Evolutionary conservation across 768 basidiomycete species (phyloP).

Genomic region (Termitomyces titanicus): DNA sequence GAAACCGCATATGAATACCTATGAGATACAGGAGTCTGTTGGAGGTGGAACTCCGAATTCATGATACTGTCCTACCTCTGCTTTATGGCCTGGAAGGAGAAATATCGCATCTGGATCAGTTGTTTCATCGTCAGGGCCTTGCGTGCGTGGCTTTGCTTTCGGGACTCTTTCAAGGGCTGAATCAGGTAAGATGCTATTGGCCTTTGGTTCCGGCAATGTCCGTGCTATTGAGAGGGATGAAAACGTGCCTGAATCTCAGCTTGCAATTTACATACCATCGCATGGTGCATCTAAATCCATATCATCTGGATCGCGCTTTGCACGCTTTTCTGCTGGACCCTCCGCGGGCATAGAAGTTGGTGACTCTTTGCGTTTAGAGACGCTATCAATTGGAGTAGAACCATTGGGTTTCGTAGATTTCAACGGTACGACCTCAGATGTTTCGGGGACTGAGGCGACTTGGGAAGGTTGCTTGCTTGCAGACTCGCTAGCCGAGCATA

Average conservation of each 20-base stretch:
- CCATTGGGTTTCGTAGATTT: conserved; percentile 17
- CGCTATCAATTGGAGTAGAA: conserved; percentile 18
- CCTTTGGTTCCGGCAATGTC: neutral
- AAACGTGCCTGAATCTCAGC: conserved; percentile 1
- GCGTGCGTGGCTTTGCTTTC: conserved; percentile 31
- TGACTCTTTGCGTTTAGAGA: conserved; percentile 53
- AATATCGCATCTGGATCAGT: conserved; percentile 41
- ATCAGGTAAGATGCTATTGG: neutral
- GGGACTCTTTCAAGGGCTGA: conserved; percentile 20
- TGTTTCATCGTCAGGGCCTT: conserved; percentile 40
- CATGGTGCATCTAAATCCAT: conserved; percentile 39
- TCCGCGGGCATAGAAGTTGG: conserved; percentile 34
- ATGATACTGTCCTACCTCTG: conserved; percentile 40
- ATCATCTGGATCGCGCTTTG: conserved; percentile 47
- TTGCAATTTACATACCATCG: conserved; percentile 26
- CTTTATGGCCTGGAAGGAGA: conserved; percentile 54
- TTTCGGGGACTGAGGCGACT: conserved; percentile 9
- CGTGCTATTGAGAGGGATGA: neutral
- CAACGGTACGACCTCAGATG: conserved; percentile 9
- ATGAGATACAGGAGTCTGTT: neutral
- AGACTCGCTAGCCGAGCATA: conserved; percentile 53
- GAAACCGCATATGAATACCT: conserved; percentile 84
- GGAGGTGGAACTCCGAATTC: neutral
- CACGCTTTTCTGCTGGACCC: conserved; percentile 60
- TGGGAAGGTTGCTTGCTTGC: conserved; percentile 21